phyloP scores from a whole-genome alignment of 768 basidiomycete species.

The Trametes sanguinea region DNA sequence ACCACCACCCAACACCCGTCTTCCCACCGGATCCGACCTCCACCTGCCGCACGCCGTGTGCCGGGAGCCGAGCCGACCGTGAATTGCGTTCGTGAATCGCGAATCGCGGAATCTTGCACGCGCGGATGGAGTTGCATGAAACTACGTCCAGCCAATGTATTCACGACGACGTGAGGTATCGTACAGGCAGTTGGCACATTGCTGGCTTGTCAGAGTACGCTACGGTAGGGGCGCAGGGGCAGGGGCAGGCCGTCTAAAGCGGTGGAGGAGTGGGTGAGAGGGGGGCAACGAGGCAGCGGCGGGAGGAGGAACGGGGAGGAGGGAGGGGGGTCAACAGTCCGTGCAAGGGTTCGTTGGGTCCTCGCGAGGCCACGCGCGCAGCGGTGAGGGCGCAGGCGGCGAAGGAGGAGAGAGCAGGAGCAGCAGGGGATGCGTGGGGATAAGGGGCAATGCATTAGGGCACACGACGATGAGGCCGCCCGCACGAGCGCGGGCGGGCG shows the following conservation, averaged over 20 bases:
- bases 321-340: slow-evolving; percentile 19
- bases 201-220: slow-evolving; percentile 27
- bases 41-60: no score
- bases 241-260: slow-evolving; percentile 21
- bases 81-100: not conserved
- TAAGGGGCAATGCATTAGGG: slow-evolving; percentile 10
- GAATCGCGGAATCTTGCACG: not conserved
- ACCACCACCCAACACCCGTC: not conserved
- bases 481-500: slow-evolving; percentile 4
- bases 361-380: not conserved
- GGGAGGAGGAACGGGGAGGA: not conserved
- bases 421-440: not conserved
- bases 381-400: slow-evolving; percentile 6
- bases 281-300: not conserved
- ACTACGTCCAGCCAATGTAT: slow-evolving; percentile 28
- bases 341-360: slow-evolving; percentile 1
- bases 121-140: not conserved
- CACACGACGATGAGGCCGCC: slow-evolving; percentile 4
- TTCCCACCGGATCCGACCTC: no score
- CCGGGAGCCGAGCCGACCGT: no score
- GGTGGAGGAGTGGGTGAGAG: not conserved
- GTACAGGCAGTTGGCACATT: slow-evolving; percentile 27
- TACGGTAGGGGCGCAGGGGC: slow-evolving; percentile 19
- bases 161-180: slow-evolving; percentile 25
- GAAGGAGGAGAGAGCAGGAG: not conserved